Evolutionary conservation across 495 filamentous ascomycete genomes (phyloP).

Genomic region (Penicillium odoratum): DNA sequence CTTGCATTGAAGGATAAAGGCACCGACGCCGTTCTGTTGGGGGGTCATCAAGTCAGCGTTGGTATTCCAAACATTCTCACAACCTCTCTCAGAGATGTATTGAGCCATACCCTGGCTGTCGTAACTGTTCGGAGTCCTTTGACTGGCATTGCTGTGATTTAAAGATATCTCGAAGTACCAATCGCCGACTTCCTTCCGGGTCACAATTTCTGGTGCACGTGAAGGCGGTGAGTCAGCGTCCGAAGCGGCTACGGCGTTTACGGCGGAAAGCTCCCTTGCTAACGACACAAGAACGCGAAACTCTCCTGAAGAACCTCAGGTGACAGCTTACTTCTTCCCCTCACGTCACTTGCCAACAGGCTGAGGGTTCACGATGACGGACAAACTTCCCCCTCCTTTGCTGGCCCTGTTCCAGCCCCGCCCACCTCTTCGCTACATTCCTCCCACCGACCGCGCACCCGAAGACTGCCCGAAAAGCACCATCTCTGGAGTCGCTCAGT

Average conservation of each 20-base stretch:
- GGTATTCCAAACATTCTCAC: neutral
- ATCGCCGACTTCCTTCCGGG: slow-evolving; percentile 9
- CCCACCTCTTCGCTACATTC: slow-evolving; percentile 86
- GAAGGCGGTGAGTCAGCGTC: slow-evolving; percentile 25
- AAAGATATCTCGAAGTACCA: slow-evolving; percentile 1
- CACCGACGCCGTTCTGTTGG: slow-evolving; percentile 85
- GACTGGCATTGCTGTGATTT: slow-evolving; percentile 62
- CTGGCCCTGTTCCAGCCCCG: slow-evolving; percentile 92
- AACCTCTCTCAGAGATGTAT: neutral
- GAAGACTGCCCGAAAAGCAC: slow-evolving; percentile 70
- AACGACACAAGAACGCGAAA: slow-evolving; percentile 23
- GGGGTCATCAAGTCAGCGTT: neutral
- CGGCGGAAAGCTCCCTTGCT: slow-evolving; percentile 15
- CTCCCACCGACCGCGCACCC: slow-evolving; percentile 77
- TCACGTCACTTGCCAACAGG: slow-evolving; percentile 6
- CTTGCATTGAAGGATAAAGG: slow-evolving; percentile 97
- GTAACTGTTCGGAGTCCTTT: slow-evolving; percentile 52
- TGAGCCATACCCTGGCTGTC: slow-evolving; percentile 38
- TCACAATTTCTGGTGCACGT: slow-evolving; percentile 30
- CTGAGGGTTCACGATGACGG: slow-evolving; percentile 67
- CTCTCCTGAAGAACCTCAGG: slow-evolving; percentile 22
- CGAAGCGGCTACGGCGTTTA: slow-evolving; percentile 17
- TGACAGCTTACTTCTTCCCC: slow-evolving; percentile 16
- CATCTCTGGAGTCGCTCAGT: slow-evolving; percentile 72
- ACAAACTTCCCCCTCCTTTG: slow-evolving; percentile 90